Percentiles rank a stretch among this genome's conserved stretches.
phyloP scores from a whole-genome alignment of 2,329 filamentous ascomycete genomes.

The Diplocarpon mali region DNA sequence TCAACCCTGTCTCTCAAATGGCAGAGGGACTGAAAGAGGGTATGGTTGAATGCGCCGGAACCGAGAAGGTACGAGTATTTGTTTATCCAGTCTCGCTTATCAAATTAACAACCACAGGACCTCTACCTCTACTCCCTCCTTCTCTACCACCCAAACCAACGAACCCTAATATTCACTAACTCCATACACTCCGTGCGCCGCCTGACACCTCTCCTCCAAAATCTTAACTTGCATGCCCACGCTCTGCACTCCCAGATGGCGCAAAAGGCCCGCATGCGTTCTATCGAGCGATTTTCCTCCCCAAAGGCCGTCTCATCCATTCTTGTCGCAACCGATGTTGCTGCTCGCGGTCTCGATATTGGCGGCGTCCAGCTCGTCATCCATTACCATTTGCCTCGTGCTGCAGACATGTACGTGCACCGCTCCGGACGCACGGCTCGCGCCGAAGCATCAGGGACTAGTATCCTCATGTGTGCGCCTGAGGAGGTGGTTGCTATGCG shows the following conservation, averaged over 20 bases:
- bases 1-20: slow-evolving; percentile 84
- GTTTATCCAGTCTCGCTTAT: slow-evolving; percentile 4
- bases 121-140: slow-evolving; percentile 86
- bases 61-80: slow-evolving; percentile 62
- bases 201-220: slow-evolving; percentile 72
- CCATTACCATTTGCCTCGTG: slow-evolving; percentile 88
- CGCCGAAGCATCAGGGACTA: slow-evolving; percentile 64
- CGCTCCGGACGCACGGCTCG: slow-evolving; percentile 89
- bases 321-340: slow-evolving; percentile 86
- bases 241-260: slow-evolving; percentile 89
- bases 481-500: slow-evolving; percentile 83
- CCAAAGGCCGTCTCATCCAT: slow-evolving; percentile 48
- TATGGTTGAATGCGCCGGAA: slow-evolving; percentile 80
- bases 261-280: slow-evolving; percentile 89
- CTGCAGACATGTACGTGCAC: slow-evolving; percentile 91
- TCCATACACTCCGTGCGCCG: slow-evolving; percentile 88
- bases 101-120: slow-evolving; percentile 42
- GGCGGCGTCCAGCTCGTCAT: slow-evolving; percentile 79
- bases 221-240: slow-evolving; percentile 64
- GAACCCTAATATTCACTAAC: slow-evolving; percentile 88
- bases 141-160: slow-evolving; percentile 67
- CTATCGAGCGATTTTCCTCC: slow-evolving; percentile 77
- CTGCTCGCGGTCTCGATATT: slow-evolving; percentile 88
- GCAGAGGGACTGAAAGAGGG: slow-evolving; percentile 77
- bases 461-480: slow-evolving; percentile 78